Evolutionary conservation across 2,329 filamentous ascomycete genomes (phyloP).

Genomic region (Microdochium paspali): DNA sequence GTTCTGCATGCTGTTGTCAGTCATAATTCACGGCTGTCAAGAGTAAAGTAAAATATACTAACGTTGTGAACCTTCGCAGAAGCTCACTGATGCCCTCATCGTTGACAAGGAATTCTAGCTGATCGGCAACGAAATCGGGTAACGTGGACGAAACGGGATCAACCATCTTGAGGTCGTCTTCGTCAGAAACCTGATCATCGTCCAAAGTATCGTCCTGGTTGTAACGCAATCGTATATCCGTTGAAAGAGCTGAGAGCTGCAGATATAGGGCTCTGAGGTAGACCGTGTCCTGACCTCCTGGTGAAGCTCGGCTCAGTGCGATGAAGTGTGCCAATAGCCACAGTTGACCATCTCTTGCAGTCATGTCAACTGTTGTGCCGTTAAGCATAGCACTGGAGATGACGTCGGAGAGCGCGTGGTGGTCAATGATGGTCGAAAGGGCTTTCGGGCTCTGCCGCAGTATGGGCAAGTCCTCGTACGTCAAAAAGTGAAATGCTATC

Average conservation of each 20-base stretch:
- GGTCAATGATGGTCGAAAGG: conserved; percentile 27
- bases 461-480: conserved; percentile 21
- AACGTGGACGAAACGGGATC: conserved; percentile 19
- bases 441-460: conserved; percentile 28
- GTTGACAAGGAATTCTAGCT: conserved; percentile 64
- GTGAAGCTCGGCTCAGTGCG: conserved; percentile 36
- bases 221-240: conserved; percentile 36
- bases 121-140: conserved; percentile 50
- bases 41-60: conserved; percentile 18
- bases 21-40: conserved; percentile 10
- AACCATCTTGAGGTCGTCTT: conserved; percentile 15
- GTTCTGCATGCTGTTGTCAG: conserved; percentile 12
- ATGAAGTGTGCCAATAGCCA: conserved; percentile 62
- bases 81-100: conserved; percentile 62
- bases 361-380: conserved; percentile 10
- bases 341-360: conserved; percentile 35
- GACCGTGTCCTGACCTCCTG: conserved; percentile 11
- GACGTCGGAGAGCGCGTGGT: conserved; percentile 28
- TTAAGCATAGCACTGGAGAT: conserved; percentile 26
- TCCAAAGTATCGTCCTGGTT: conserved; percentile 19
- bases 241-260: conserved; percentile 41
- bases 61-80: conserved; percentile 33
- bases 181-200: conserved; percentile 6
- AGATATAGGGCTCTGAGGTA: conserved; percentile 44
- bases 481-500: conserved; percentile 19